Percentiles rank a stretch among this genome's conserved stretches.
Evolutionary conservation across 495 filamentous ascomycete genomes (phyloP).

Genomic region (Pseudevernia furfuracea): DNA sequence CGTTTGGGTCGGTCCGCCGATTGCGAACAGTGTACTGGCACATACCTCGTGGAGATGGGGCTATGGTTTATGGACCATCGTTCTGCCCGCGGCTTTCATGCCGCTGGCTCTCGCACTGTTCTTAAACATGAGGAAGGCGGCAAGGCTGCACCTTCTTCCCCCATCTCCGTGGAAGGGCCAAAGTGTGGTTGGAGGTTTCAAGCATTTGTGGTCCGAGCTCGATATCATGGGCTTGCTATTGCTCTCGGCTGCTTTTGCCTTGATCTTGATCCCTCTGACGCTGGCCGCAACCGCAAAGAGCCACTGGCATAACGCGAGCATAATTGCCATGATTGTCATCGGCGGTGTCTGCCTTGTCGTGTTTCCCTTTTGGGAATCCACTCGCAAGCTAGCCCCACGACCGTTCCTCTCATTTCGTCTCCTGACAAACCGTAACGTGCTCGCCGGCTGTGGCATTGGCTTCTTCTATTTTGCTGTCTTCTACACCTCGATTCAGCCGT

Average conservation of each 20-base stretch:
- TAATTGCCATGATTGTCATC: constrained; percentile 53
- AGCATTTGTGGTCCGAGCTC: constrained; percentile 46
- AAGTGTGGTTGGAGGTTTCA: constrained; percentile 32
- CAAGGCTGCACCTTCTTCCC: constrained; percentile 43
- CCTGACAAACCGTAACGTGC: constrained; percentile 55
- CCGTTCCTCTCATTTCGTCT: constrained; percentile 52
- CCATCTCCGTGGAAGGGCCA: constrained; percentile 33
- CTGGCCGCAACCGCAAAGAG: constrained; percentile 43
- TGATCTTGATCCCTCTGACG: constrained; percentile 55
- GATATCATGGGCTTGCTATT: constrained; percentile 52
- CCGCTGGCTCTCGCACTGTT: constrained; percentile 49
- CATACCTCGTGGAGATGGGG: constrained; percentile 50
- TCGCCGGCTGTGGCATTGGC: constrained; percentile 49
- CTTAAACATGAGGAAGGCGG: constrained; percentile 50
- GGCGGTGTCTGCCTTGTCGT: constrained; percentile 48
- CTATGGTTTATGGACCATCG: constrained; percentile 52
- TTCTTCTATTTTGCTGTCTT: constrained; percentile 63
- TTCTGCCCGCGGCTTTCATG: constrained; percentile 49
- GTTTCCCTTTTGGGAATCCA: constrained; percentile 57
- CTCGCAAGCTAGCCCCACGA: constrained; percentile 45
- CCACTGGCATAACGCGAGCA: constrained; percentile 49
- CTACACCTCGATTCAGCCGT: constrained; percentile 58
- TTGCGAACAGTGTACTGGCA: constrained; percentile 43
- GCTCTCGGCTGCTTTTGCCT: constrained; percentile 48
- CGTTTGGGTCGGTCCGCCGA: constrained; percentile 55